Percentiles rank a stretch among this genome's conserved stretches.
Evolutionary conservation across 2,329 filamentous ascomycete genomes (phyloP).

Genomic region (Hypocrella siamensis): DNA sequence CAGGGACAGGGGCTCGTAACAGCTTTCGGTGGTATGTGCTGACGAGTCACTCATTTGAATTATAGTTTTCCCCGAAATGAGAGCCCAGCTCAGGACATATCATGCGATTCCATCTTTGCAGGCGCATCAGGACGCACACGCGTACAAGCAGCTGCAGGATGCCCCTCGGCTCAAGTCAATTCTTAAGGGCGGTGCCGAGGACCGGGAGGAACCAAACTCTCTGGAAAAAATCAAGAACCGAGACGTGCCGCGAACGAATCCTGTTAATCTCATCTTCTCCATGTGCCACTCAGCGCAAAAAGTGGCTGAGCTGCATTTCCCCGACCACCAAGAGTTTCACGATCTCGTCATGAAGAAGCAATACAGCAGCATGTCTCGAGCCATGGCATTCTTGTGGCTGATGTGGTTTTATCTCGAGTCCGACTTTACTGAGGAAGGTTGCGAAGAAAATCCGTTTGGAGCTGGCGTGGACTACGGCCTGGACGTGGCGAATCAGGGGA

Average conservation of each 20-base stretch:
- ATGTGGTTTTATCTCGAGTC: conserved; percentile 99
- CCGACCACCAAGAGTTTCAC: conserved; percentile 75
- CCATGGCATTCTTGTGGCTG: conserved; percentile 84
- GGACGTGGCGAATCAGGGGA: conserved; percentile 50
- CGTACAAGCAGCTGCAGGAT: conserved; percentile 96
- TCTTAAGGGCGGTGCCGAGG: conserved; percentile 88
- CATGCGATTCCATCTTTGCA: conserved; percentile 95
- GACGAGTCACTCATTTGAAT: background rate
- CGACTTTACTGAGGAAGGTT: conserved; percentile 79
- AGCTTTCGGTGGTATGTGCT: too few species aligned
- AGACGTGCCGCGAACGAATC: conserved; percentile 65
- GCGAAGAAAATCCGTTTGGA: conserved; percentile 83
- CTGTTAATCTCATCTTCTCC: conserved; percentile 93
- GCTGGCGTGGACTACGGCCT: conserved; percentile 48
- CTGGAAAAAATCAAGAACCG: conserved; percentile 64
- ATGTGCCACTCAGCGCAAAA: conserved; percentile 81
- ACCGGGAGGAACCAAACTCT: conserved; percentile 66
- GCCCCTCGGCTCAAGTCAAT: conserved; percentile 93
- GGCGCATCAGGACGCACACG: conserved; percentile 84
- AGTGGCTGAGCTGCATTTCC: conserved; percentile 86
- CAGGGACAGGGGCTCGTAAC: background rate
- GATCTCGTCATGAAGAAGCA: conserved; percentile 88
- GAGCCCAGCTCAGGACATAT: conserved; percentile 91
- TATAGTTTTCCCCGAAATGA: conserved; percentile 96
- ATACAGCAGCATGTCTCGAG: conserved; percentile 66